phyloP scores from a whole-genome alignment of 202 grass and related monocot genomes.

The Elaeis oleifera region DNA sequence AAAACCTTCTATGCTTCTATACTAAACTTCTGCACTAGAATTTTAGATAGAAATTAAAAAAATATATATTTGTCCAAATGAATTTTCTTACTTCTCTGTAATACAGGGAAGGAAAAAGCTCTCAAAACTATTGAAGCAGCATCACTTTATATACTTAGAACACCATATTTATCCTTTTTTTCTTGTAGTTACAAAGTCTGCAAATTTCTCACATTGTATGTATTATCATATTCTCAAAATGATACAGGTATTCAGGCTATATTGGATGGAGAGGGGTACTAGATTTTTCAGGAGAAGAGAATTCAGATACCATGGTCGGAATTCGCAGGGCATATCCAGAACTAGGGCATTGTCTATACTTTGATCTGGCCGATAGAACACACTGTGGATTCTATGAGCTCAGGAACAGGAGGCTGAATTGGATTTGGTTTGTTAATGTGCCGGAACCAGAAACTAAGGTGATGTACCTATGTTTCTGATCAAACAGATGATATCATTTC shows the following conservation, averaged over 20 bases:
- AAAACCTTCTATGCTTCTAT: too few relatives aligned
- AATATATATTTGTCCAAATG: too few relatives aligned
- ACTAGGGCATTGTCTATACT: slow-evolving; percentile 70
- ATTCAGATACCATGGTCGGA: slow-evolving; percentile 33
- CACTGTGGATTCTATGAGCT: slow-evolving; percentile 79
- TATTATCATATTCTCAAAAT: neutral
- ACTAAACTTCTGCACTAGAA: too few relatives aligned
- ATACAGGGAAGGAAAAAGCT: too few relatives aligned
- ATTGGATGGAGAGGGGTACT: slow-evolving; percentile 73
- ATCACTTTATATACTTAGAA: too few relatives aligned
- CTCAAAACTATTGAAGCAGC: too few relatives aligned
- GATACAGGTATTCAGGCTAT: slow-evolving; percentile 69
- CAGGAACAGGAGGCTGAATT: slow-evolving; percentile 57
- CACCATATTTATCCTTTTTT: neutral
- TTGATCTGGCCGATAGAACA: slow-evolving; percentile 56
- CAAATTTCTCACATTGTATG: too few relatives aligned
- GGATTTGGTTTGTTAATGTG: slow-evolving; percentile 81
- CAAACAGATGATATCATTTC: neutral
- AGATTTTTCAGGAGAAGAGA: slow-evolving; percentile 67
- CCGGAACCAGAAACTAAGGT: slow-evolving; percentile 60
- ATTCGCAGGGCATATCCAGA: slow-evolving; percentile 58
- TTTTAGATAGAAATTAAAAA: too few relatives aligned
- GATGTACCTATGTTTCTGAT: neutral
- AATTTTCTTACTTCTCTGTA: too few relatives aligned
- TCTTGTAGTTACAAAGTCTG: too few relatives aligned